Base-by-base conservation (phyloP, 225 moss, liverwort and hornwort genomes). In the Marchantia paleacea region DNA sequence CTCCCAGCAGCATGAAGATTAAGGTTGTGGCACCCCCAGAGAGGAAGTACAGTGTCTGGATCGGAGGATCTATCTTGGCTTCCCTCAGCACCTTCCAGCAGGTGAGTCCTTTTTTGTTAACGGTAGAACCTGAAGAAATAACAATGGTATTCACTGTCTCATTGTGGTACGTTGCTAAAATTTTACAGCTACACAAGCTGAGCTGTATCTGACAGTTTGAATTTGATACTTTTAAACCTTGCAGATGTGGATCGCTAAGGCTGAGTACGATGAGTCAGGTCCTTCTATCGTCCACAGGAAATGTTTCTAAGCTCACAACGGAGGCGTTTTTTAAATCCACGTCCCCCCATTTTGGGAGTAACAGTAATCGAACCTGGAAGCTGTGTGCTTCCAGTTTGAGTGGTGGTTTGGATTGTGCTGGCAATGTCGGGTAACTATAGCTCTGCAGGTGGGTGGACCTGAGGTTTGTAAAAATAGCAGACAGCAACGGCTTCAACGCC, bases 161-260 rank as follows among this genome's bases (percentile, higher is more conserved):
- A 39, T 39, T 39, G 39, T 39, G 39, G 39, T 5, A 39, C 39
- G 5, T 2, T 39, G 5, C 5, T 39, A 2, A 39, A 39, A 2
- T 39, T 39, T 39, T 39, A 2, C 39, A 39, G 39, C 39, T 2
- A 39, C 39, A 5, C 5, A 39, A 39, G 39, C 39, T 39, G 3
- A 39, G n/a, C 15, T 30, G 15, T 19, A 61, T 28, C 25, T 26
- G 25, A 20, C 13, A 30, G 39, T 22, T 1, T 61, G 60, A 22
- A n/a, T 68, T 20, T 39, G 39, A 39, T 39, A 39, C 39, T 39
- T 39, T 39, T 2, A 39, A 39, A 39, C 2, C 39, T 55, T 63
- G 89, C 94, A 94, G 96, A 96, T 96, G 96, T 96, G 96, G 96
- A 96, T 96, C 81, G 88, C 96, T 0, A 96, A 94, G 86, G 80